These are phyloP conservation scores for Moesziomyces globuligerus DNA, from an alignment of 1,284 basidiomycete species.

Conservation along the genomic window DNA sequence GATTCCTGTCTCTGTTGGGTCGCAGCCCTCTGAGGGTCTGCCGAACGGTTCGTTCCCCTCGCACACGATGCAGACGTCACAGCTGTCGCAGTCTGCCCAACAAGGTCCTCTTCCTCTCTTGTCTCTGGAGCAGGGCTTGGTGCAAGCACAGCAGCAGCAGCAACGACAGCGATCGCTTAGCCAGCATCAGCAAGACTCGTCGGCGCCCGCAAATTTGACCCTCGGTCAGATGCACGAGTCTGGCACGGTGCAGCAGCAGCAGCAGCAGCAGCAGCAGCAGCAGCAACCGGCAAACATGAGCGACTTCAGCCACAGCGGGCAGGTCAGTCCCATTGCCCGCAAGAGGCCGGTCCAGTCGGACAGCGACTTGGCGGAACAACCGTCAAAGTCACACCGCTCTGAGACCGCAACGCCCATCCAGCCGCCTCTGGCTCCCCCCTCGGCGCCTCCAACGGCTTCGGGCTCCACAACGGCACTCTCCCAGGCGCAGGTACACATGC, in stretches of 20 bases:
- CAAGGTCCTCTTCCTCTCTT: slow-evolving; percentile 12
- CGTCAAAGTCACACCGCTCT: slow-evolving; percentile 42
- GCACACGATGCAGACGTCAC: slow-evolving; percentile 9
- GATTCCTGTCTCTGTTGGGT: slow-evolving; percentile 5
- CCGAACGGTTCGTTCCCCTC: slow-evolving; percentile 9
- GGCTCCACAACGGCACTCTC: slow-evolving; percentile 12
- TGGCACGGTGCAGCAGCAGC: slow-evolving; percentile 4
- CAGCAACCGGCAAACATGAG: neutral
- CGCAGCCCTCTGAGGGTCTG: slow-evolving; percentile 20
- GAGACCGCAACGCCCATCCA: slow-evolving; percentile 37
- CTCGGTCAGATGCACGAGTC: slow-evolving; percentile 31
- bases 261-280: slow-evolving; percentile 7
- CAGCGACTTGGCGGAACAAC: slow-evolving; percentile 35
- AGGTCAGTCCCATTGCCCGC: slow-evolving; percentile 34
- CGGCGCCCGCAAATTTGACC: slow-evolving; percentile 12
- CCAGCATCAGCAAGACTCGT: slow-evolving; percentile 17
- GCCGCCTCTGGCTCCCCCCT: slow-evolving; percentile 35
- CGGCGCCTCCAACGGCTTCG: slow-evolving; percentile 22
- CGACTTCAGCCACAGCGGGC: slow-evolving; percentile 18
- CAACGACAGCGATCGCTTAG: neutral
- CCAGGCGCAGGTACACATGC: slow-evolving; percentile 24
- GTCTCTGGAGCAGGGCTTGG: slow-evolving; percentile 18
- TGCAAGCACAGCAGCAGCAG: slow-evolving; percentile 16
- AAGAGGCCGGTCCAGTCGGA: slow-evolving; percentile 48
- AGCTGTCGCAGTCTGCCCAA: slow-evolving; percentile 12